These are phyloP conservation scores for Lipomyces lipofer DNA, from an alignment of 805 yeast species.

Conservation along the genomic window DNA sequence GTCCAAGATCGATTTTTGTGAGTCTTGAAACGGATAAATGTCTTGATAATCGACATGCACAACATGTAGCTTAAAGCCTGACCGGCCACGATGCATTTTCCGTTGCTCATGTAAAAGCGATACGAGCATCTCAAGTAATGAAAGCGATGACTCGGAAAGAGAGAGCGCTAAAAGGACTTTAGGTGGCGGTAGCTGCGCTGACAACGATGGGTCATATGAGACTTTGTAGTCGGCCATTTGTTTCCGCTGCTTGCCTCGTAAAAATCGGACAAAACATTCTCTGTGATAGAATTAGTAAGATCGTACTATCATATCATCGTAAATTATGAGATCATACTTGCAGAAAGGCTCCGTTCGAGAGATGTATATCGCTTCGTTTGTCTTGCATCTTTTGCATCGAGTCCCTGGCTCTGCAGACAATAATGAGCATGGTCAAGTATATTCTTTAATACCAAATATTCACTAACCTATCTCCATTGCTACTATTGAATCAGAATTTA, in stretches of 20 bases:
- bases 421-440: too few relatives aligned
- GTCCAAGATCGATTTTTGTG: slow-evolving; percentile 29
- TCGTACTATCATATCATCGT: neutral
- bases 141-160: slow-evolving; percentile 47
- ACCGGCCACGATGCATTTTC: slow-evolving; percentile 58
- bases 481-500: too few relatives aligned
- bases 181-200: slow-evolving; percentile 46
- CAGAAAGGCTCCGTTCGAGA: slow-evolving; percentile 71
- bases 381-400: slow-evolving; percentile 54
- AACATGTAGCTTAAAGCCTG: slow-evolving; percentile 64
- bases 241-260: slow-evolving; percentile 77
- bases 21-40: slow-evolving; percentile 16
- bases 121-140: slow-evolving; percentile 64
- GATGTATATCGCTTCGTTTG: slow-evolving; percentile 44
- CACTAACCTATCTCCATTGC: too few relatives aligned
- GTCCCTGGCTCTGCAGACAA: slow-evolving; percentile 11
- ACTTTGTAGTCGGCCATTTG: slow-evolving; percentile 80
- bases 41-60: slow-evolving; percentile 50
- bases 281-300: slow-evolving; percentile 9
- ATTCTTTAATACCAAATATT: too few relatives aligned
- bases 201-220: slow-evolving; percentile 53
- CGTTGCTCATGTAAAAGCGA: slow-evolving; percentile 64
- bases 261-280: slow-evolving; percentile 67
- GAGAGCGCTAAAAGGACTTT: slow-evolving; percentile 37
- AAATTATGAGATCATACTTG: slow-evolving; percentile 33